Percentiles rank a stretch among this genome's conserved stretches.
These are phyloP conservation scores for Rhizopogon vesiculosus DNA, from an alignment of 768 basidiomycete genomes.

Conservation along the genomic window DNA sequence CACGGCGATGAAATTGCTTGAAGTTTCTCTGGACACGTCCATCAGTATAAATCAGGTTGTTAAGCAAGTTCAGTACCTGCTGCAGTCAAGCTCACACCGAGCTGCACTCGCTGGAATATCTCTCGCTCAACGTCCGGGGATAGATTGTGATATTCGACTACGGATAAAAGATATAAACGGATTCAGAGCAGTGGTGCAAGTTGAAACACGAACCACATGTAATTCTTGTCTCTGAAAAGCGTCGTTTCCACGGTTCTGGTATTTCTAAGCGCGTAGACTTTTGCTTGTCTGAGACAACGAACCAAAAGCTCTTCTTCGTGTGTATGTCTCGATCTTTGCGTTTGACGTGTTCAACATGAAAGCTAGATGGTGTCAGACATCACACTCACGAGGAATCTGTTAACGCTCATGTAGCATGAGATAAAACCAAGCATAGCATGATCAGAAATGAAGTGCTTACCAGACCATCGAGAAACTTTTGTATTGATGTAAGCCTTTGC, in stretches of 20 bases:
- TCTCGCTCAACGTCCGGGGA: constrained; percentile 61
- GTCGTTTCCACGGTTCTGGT: constrained; percentile 44
- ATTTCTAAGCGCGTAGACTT: constrained; percentile 44
- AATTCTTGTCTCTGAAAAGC: constrained; percentile 53
- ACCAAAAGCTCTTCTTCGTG: constrained; percentile 64
- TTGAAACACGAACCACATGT: constrained; percentile 52
- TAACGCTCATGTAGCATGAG: constrained; percentile 7
- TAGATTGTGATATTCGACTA: constrained; percentile 67
- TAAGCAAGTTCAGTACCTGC: constrained; percentile 43
- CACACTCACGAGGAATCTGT: constrained; percentile 51
- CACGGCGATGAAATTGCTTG: constrained; percentile 73
- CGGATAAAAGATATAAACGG: background rate
- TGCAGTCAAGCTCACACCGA: constrained; percentile 70
- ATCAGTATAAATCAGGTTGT: background rate
- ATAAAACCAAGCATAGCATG: background rate
- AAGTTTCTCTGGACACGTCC: constrained; percentile 55
- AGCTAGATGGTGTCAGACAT: constrained; percentile 1
- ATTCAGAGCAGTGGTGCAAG: background rate
- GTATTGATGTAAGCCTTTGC: constrained; percentile 44
- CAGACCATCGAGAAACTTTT: constrained; percentile 43
- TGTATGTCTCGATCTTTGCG: constrained; percentile 47
- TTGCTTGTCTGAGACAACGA: constrained; percentile 44
- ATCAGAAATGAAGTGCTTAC: constrained; percentile 17
- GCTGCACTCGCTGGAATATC: constrained; percentile 78
- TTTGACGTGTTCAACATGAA: constrained; percentile 15